phyloP scores from a whole-genome alignment of 306 rosid genomes.

The Malus asiatica region DNA sequence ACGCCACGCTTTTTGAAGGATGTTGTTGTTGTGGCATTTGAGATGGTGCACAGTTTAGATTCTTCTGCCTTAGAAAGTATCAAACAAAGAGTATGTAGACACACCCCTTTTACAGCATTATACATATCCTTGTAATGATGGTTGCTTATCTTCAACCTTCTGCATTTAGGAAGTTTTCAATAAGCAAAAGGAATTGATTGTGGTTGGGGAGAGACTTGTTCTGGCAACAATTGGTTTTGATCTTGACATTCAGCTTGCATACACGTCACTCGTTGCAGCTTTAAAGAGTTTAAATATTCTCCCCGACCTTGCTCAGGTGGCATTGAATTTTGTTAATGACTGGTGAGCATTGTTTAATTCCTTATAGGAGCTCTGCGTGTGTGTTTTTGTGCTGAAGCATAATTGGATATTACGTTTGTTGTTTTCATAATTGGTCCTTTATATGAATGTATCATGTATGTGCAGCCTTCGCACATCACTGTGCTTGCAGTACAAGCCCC shows the following conservation, averaged over 20 bases:
- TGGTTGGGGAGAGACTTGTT: constrained; percentile 35
- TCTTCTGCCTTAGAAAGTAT: constrained; percentile 34
- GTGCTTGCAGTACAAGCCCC: constrained; percentile 51
- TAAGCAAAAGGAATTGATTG: constrained; percentile 36
- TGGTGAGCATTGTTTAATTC: constrained; percentile 22
- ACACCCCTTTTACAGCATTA: neutral
- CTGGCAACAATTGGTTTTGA: constrained; percentile 42
- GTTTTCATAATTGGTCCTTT: neutral
- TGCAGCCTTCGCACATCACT: constrained; percentile 43
- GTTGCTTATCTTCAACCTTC: constrained; percentile 1
- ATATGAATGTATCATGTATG: constrained; percentile 10
- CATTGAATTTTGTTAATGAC: constrained; percentile 52
- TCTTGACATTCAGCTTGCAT: constrained; percentile 40
- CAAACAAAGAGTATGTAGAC: constrained; percentile 27
- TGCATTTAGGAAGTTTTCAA: constrained; percentile 29
- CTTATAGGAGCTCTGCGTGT: neutral
- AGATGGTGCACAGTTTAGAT: constrained; percentile 34
- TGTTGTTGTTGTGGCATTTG: constrained; percentile 33
- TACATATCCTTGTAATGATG: neutral
- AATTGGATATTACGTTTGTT: neutral
- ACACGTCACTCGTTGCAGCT: constrained; percentile 38
- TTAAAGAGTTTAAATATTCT: constrained; percentile 29
- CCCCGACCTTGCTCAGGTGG: constrained; percentile 33
- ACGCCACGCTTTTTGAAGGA: constrained; percentile 44
- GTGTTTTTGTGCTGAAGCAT: neutral